Conservation (phyloP, 2,329 filamentous ascomycete genomes). For the Claviceps arundinis region DNA sequence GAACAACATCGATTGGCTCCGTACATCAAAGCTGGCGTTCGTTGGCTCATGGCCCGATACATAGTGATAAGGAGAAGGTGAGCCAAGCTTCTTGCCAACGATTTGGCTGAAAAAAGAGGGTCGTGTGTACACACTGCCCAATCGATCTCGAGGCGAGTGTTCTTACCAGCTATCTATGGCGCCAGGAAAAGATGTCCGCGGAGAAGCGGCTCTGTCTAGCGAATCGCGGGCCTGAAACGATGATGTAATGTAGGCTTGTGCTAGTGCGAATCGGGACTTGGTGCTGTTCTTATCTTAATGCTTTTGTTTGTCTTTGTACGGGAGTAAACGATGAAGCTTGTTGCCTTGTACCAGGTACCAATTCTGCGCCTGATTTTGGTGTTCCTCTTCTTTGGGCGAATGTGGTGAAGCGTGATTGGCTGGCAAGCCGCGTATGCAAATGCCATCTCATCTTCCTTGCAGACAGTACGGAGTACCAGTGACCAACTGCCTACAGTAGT, state of each 20-base stretch:
- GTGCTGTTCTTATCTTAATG: too few relatives aligned
- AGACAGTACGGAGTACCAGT: too few relatives aligned
- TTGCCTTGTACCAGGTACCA: too few relatives aligned
- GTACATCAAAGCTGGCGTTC: neutral
- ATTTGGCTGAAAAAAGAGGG: neutral
- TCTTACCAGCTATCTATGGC: too few relatives aligned
- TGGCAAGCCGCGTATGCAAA: neutral
- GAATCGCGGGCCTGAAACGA: too few relatives aligned
- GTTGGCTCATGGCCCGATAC: neutral
- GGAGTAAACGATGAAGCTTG: too few relatives aligned
- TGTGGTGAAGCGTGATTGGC: neutral
- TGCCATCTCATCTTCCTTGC: too few relatives aligned
- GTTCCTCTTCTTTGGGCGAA: too few relatives aligned
- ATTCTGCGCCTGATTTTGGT: too few relatives aligned
- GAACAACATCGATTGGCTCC: neutral
- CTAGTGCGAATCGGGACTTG: too few relatives aligned
- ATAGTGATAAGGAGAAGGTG: conserved; percentile 1
- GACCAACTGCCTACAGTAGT: neutral
- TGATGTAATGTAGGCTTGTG: too few relatives aligned
- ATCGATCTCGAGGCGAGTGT: conserved; percentile 1
- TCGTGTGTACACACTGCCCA: neutral
- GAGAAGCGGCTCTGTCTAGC: neutral
- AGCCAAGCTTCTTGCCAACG: neutral
- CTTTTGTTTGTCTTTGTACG: too few relatives aligned
- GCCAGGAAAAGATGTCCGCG: neutral